A percentile compares a stretch with the other conserved stretches of the same genome.
phyloP scores from a whole-genome alignment of 805 yeast species.

The Wilhelminamyces savonicus region DNA sequence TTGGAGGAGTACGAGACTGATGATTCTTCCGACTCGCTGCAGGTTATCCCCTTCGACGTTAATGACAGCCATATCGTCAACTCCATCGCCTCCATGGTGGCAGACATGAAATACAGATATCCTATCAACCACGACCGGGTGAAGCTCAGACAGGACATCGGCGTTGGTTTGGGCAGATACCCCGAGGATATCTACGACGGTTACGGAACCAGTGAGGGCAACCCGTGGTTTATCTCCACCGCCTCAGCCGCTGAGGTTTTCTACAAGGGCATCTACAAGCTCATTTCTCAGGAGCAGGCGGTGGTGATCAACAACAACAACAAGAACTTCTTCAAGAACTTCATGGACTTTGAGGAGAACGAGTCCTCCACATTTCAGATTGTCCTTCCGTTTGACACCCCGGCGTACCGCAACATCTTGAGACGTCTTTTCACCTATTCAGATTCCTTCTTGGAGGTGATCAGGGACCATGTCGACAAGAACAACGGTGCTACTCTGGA shows the following conservation, averaged over 20 bases:
- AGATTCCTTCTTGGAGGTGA: conserved; percentile 59
- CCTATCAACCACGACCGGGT: conserved; percentile 61
- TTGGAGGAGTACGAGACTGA: conserved; percentile 22
- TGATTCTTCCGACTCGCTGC: conserved; percentile 17
- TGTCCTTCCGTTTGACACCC: conserved; percentile 30
- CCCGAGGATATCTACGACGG: conserved; percentile 93
- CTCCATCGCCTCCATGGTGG: conserved; percentile 55
- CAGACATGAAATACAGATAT: conserved; percentile 67
- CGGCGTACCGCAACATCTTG: conserved; percentile 42
- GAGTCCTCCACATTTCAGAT: conserved; percentile 17
- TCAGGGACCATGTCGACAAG: conserved; percentile 50
- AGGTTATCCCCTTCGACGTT: conserved; percentile 53
- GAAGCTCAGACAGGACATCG: conserved; percentile 27
- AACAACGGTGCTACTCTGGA: conserved; percentile 75
- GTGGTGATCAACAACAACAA: conserved; percentile 31
- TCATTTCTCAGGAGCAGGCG: conserved; percentile 33
- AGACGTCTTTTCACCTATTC: conserved; percentile 46
- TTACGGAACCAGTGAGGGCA: conserved; percentile 63
- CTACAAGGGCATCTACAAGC: conserved; percentile 46
- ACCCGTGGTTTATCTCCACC: conserved; percentile 89
- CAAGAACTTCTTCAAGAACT: conserved; percentile 24
- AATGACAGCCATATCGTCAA: conserved; percentile 52
- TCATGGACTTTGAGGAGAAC: conserved; percentile 17
- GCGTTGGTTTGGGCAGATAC: conserved; percentile 81
- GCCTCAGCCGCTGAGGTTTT: conserved; percentile 62